phyloP scores from a whole-genome alignment of 371 early-diverging fungal species.

The Mucor velutinosus region DNA sequence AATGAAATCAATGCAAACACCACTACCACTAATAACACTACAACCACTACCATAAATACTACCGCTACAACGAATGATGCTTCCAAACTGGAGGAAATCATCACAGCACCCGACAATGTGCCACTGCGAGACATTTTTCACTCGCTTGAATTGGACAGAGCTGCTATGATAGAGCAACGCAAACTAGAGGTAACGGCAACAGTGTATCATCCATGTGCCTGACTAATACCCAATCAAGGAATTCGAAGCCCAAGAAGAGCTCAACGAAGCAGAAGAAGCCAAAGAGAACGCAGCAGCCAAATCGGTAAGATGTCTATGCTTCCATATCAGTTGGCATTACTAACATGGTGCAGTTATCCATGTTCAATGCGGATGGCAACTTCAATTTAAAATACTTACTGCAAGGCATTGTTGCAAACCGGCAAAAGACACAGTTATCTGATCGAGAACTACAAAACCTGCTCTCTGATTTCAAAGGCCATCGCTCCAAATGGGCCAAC shows the following conservation, averaged over 20 bases:
- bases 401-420: conserved; percentile 74
- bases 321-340: not conserved
- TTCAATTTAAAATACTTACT: conserved; percentile 78
- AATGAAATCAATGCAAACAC: not conserved
- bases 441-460: conserved; percentile 77
- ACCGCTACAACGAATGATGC: not conserved
- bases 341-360: conserved; percentile 28
- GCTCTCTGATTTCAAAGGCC: conserved; percentile 83
- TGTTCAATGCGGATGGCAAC: conserved; percentile 54
- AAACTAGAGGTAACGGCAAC: conserved; percentile 43
- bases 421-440: conserved; percentile 63
- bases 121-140: conserved; percentile 75
- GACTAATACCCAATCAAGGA: conserved; percentile 17
- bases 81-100: conserved; percentile 7
- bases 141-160: conserved; percentile 77
- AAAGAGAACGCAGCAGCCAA: conserved; percentile 42
- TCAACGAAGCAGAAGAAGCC: conserved; percentile 52
- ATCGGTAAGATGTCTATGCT: conserved; percentile 19
- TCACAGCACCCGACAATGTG: conserved; percentile 17
- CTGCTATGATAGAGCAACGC: conserved; percentile 68
- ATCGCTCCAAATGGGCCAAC: conserved; percentile 91
- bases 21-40: not conserved
- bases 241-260: conserved; percentile 56
- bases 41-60: not conserved
- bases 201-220: not conserved